Evolutionary conservation across 2,329 filamentous ascomycete species (phyloP).

Genomic region (Sporothrix pallida): DNA sequence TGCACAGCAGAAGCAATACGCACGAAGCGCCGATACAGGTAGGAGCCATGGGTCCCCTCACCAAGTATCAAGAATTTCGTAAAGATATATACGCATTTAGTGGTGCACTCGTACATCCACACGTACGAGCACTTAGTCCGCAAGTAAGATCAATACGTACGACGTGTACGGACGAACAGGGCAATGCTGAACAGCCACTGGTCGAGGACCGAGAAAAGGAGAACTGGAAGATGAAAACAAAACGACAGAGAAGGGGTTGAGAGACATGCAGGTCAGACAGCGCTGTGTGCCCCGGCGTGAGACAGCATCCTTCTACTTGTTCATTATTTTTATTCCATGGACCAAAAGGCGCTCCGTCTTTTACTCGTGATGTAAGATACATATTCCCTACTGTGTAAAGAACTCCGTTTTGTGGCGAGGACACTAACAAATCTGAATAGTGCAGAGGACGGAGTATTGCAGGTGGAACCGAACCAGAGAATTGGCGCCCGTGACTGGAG

Average conservation of each 20-base stretch:
- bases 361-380: no score
- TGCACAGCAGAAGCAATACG: constrained; percentile 12
- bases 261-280: constrained; percentile 28
- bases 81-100: neutral
- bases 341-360: no score
- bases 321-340: neutral
- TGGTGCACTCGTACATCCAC: neutral
- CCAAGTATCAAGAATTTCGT: neutral
- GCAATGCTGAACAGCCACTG: constrained; percentile 11
- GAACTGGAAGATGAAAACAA: neutral
- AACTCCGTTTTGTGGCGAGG: neutral
- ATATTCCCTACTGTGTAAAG: neutral
- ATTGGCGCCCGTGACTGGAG: neutral
- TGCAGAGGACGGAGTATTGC: constrained; percentile 4
- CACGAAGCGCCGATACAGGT: constrained; percentile 10
- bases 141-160: constrained; percentile 19
- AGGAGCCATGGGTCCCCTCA: neutral
- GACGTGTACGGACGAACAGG: constrained; percentile 23
- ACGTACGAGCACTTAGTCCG: neutral
- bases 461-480: constrained; percentile 23
- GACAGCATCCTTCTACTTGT: neutral
- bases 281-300: neutral
- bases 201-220: constrained; percentile 14
- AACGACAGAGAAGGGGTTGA: constrained; percentile 7
- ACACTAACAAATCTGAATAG: neutral